Conservation (phyloP, 305 asterid species). For the Plantago coronopus region DNA sequence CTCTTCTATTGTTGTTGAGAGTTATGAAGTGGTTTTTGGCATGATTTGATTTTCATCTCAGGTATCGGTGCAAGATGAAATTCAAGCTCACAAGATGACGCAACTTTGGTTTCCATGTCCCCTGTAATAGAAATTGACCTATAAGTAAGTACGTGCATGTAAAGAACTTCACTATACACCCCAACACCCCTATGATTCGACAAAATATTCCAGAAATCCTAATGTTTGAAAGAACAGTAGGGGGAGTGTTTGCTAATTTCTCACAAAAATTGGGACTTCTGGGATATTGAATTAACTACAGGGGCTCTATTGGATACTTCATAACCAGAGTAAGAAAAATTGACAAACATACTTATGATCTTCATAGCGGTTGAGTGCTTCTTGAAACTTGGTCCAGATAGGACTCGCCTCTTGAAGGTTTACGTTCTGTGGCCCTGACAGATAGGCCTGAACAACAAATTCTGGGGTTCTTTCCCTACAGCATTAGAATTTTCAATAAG, state of each 20-base stretch:
- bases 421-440: slow-evolving; percentile 81
- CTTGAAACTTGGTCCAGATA: slow-evolving; percentile 58
- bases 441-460: slow-evolving; percentile 79
- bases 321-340: background rate
- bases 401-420: slow-evolving; percentile 66
- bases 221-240: background rate
- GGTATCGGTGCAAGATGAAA: background rate
- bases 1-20: too few relatives aligned
- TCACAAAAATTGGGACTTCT: too few relatives aligned
- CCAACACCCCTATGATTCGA: too few relatives aligned
- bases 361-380: slow-evolving; percentile 53
- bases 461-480: slow-evolving; percentile 68
- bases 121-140: slow-evolving; percentile 27
- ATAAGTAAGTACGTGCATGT: background rate
- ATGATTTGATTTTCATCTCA: too few relatives aligned
- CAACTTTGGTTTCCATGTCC: slow-evolving; percentile 41
- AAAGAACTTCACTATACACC: too few relatives aligned
- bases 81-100: slow-evolving; percentile 50
- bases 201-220: background rate
- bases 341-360: slow-evolving; percentile 37
- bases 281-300: too few relatives aligned
- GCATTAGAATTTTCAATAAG: background rate
- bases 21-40: too few relatives aligned
- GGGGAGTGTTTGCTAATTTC: background rate
- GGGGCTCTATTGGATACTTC: too few relatives aligned